Conservation (phyloP, 2,329 filamentous ascomycete genomes). For the Sclerotinia glacialis region DNA sequence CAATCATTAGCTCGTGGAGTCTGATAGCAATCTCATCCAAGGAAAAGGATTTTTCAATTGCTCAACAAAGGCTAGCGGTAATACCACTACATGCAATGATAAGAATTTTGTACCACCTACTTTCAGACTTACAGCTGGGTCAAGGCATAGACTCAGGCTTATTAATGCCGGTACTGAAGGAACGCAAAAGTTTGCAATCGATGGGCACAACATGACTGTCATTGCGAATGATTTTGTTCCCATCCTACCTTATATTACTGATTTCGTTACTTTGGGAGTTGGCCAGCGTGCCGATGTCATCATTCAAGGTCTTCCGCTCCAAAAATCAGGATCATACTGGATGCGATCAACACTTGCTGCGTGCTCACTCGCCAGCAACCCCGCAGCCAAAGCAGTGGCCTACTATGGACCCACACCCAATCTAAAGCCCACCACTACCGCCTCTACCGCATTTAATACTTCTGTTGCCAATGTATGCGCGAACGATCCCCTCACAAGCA, state of each 20-base stretch:
- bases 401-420: conserved; percentile 53
- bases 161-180: conserved; percentile 47
- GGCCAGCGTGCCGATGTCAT: conserved; percentile 46
- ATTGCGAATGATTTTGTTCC: conserved; percentile 64
- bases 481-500: conserved; percentile 29
- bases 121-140: conserved; percentile 43
- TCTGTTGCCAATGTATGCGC: conserved; percentile 24
- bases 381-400: conserved; percentile 56
- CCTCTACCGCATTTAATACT: conserved; percentile 26
- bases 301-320: conserved; percentile 44
- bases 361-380: conserved; percentile 49
- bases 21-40: conserved; percentile 39
- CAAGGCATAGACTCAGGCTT: conserved; percentile 47
- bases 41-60: conserved; percentile 33
- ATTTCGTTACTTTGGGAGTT: conserved; percentile 40
- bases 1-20: neutral
- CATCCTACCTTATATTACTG: conserved; percentile 58
- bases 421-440: conserved; percentile 24
- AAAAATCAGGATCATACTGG: conserved; percentile 47
- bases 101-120: conserved; percentile 30
- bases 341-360: conserved; percentile 50
- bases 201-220: conserved; percentile 55
- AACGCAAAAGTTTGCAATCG: conserved; percentile 47
- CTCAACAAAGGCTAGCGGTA: conserved; percentile 16
- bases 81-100: conserved; percentile 23